Evolutionary conservation across 1,284 basidiomycete species (phyloP), one percentile per base, ranked within the genome.

Genomic region (Trichosporon coremiiforme): DNA sequence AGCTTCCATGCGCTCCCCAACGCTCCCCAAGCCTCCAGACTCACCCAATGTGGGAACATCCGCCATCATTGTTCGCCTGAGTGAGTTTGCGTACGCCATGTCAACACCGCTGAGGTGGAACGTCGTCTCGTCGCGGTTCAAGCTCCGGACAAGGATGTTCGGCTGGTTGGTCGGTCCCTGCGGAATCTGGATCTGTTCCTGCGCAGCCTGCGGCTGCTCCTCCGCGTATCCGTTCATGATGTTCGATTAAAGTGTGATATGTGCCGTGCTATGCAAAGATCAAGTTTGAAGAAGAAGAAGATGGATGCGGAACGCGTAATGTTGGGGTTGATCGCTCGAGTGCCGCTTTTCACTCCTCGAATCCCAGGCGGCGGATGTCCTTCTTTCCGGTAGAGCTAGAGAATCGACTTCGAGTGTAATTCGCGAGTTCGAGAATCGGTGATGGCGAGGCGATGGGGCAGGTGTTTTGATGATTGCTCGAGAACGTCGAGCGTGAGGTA

Each of bases 61-160:
- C n/a, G 94, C 94, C 85, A 97, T 95, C 86, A 96, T 90, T 31
- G 93, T 91, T 77, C 95, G 87, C 76, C 95, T 87, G 62, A 97
- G 80, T 2, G 92, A 93, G 83, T 96, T 96, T 65, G 93, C 94
- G 77, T 95, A 91, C 90, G 91, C 92, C 78, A 96, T 87, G 83
- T 97, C 94, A 33, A 96, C 94, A 87, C 95, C 94, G 80, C 93
- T 91, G 9, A 97, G 86, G 17, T 95, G 89, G 78, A 98, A 97
- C 76, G 93, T 91, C 71, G 93, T 91, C 69, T 88, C 87, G 77
- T 94, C 91, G 75, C 88, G 88, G 78, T 91, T 89, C 67, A 94
- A 84, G 66, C 69, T 75, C 35, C 57, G 77, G 47, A 80, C 76
- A 4, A 79, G 70, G 0, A 82, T 66, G 41, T 74, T 65, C 10